These are phyloP conservation scores for Vitis hybrid DNA, from an alignment of 177 flowering plant genomes.

Conservation along the genomic window DNA sequence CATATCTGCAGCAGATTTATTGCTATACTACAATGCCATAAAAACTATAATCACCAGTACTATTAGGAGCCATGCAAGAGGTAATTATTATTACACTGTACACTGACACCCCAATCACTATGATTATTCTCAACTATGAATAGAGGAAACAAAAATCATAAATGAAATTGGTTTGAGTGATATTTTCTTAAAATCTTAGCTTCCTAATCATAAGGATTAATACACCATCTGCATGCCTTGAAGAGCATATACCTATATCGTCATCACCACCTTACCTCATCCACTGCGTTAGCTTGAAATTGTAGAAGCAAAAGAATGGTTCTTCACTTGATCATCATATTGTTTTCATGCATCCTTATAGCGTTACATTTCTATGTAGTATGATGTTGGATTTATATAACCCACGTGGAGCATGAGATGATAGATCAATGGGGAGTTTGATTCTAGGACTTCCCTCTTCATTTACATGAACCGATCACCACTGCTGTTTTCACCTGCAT, in stretches of 20 bases:
- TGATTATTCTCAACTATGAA: constrained; percentile 28
- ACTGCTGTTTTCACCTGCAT: constrained; percentile 49
- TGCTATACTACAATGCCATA: constrained; percentile 5
- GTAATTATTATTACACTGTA: constrained; percentile 26
- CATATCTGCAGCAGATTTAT: constrained; percentile 2
- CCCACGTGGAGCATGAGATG: not conserved
- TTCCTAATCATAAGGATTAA: constrained; percentile 1
- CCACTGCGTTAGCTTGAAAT: constrained; percentile 8
- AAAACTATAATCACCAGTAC: constrained; percentile 16
- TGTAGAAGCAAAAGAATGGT: not conserved
- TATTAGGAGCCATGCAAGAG: constrained; percentile 14
- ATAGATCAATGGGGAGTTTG: not conserved
- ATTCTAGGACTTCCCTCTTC: constrained; percentile 1
- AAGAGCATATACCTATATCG: not conserved
- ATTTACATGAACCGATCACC: constrained; percentile 27
- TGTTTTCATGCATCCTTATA: constrained; percentile 9
- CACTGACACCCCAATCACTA: constrained; percentile 20
- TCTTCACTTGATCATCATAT: not conserved
- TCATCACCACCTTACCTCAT: constrained; percentile 2
- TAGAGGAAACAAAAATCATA: constrained; percentile 19
- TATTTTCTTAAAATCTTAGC: constrained; percentile 8
- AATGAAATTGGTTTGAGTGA: constrained; percentile 15
- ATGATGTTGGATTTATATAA: not conserved
- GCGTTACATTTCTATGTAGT: constrained; percentile 7
- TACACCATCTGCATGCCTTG: constrained; percentile 7